phyloP scores from a whole-genome alignment of 2,329 filamentous ascomycete genomes.

The Sporothrix luriei region DNA sequence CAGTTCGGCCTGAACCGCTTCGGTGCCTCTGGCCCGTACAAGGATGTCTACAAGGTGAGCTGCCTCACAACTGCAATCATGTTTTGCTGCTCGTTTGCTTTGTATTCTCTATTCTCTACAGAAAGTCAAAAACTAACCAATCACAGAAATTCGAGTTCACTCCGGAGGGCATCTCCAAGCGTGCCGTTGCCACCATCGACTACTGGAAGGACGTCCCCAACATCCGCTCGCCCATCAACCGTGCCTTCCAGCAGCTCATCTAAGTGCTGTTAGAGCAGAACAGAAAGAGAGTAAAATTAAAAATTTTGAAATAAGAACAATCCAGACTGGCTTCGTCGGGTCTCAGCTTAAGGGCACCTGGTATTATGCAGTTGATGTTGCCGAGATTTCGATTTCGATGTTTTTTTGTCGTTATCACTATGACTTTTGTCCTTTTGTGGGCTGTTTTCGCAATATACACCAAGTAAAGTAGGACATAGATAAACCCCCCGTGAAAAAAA shows the following conservation, averaged over 20 bases:
- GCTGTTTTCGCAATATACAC: slow-evolving; percentile 27
- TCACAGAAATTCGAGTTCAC: slow-evolving; percentile 95
- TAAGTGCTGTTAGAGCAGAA: slow-evolving; percentile 52
- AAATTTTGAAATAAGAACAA: not conserved
- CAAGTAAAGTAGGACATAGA: slow-evolving; percentile 23
- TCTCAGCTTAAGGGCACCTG: slow-evolving; percentile 20
- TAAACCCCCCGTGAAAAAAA: slow-evolving; percentile 3
- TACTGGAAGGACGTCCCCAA: slow-evolving; percentile 96
- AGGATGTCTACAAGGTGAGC: slow-evolving; percentile 80
- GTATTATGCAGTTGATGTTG: slow-evolving; percentile 28
- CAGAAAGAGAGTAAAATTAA: not conserved
- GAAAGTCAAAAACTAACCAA: slow-evolving; percentile 44
- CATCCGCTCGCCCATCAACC: slow-evolving; percentile 92
- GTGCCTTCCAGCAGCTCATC: slow-evolving; percentile 95
- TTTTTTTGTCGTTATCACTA: slow-evolving; percentile 22
- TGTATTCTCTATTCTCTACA: slow-evolving; percentile 41
- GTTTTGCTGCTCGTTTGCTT: not conserved
- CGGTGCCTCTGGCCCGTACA: slow-evolving; percentile 95
- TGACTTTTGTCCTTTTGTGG: not conserved
- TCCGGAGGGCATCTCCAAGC: slow-evolving; percentile 93
- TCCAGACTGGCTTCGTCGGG: not conserved
- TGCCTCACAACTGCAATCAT: slow-evolving; percentile 41
- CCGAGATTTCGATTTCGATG: slow-evolving; percentile 23
- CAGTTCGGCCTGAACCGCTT: slow-evolving; percentile 99
- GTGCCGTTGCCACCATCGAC: slow-evolving; percentile 84